Evolutionary conservation across 129 eudicot species (phyloP).

Genomic region (Helichrysum umbraculigerum): DNA sequence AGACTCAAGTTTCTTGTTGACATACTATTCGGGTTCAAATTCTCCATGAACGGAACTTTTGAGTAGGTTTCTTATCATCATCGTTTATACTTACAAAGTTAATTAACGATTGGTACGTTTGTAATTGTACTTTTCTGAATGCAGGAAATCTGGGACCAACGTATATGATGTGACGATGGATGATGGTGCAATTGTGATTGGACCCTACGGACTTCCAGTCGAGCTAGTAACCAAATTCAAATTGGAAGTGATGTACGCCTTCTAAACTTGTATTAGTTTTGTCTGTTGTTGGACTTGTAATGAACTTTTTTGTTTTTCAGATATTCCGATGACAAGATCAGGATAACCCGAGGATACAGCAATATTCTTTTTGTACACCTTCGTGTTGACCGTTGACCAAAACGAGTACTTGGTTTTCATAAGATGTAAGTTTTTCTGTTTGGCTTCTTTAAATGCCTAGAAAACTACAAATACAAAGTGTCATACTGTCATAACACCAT

Average conservation of each 20-base stretch:
- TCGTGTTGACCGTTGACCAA: conserved; percentile 45
- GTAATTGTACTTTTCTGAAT: conserved; percentile 2
- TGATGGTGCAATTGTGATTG: conserved; percentile 84
- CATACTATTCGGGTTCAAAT: conserved; percentile 65
- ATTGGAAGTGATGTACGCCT: conserved; percentile 69
- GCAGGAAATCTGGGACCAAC: conserved; percentile 64
- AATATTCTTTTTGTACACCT: conserved; percentile 75
- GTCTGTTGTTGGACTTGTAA: background rate
- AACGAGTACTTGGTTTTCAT: background rate
- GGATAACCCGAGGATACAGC: conserved; percentile 75
- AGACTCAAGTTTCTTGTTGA: conserved; percentile 78
- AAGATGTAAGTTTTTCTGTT: conserved; percentile 18
- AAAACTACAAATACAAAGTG: background rate
- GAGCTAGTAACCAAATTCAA: conserved; percentile 71
- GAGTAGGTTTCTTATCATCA: conserved; percentile 46
- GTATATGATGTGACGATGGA: conserved; percentile 80
- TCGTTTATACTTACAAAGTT: no score
- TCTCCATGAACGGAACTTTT: conserved; percentile 86
- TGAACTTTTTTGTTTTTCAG: conserved; percentile 40
- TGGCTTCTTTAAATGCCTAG: background rate
- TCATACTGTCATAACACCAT: background rate
- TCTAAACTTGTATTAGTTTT: background rate
- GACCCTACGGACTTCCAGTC: conserved; percentile 78
- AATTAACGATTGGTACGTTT: background rate
- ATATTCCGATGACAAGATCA: conserved; percentile 74